Evolutionary conservation across 176 grass and related monocot genomes (phyloP), one percentile per base, ranked within the genome.

Genomic region (Triticum monococcum): DNA sequence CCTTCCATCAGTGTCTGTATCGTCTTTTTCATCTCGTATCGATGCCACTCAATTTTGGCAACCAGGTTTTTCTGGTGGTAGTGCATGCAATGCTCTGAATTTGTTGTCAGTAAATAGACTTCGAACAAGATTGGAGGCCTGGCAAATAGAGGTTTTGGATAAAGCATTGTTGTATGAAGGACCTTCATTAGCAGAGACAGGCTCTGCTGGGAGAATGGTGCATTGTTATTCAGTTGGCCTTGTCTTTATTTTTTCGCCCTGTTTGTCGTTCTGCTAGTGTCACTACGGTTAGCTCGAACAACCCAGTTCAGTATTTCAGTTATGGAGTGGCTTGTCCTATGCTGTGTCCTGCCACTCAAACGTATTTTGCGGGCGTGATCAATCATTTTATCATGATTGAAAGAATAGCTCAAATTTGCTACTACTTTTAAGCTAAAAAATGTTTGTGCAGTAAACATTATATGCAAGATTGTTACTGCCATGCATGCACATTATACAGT

Each of bases 111-210:
- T 80, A 89, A 83, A 74, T 68, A 85, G 67, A 92, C 82, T 79
- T 88, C 75, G 79, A 81, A 91, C 87, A 78, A 87, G 37, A 24
- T 98, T 81, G 90, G 92, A 75, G 75, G 26, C 88, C 18, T 98
- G 96, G 96, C 93, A 98, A 81, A 91, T 92, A 84, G 93, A 98
- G 77, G 86, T 98, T 64, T 92, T 98, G 79, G 93, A 98, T 91
- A 88, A 92, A 89, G 82, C 90, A 5, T 86, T 96, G 71, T 77
- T 98, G 79, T 98, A 86, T 91, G 96, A 98, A 94, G 93, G 93
- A 3, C 80, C 86, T 62, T 68, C 81, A 84, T 79, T 95, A 77
- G 96, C 96, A 59, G 92, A 95, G 92, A 95, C 28, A 91, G 70
- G 48, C 81, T 96, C 81, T 98, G 93, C 76, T 84, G 86, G 88